Base-by-base conservation (phyloP, 805 yeast genomes). In the Huiozyma sinensis region DNA sequence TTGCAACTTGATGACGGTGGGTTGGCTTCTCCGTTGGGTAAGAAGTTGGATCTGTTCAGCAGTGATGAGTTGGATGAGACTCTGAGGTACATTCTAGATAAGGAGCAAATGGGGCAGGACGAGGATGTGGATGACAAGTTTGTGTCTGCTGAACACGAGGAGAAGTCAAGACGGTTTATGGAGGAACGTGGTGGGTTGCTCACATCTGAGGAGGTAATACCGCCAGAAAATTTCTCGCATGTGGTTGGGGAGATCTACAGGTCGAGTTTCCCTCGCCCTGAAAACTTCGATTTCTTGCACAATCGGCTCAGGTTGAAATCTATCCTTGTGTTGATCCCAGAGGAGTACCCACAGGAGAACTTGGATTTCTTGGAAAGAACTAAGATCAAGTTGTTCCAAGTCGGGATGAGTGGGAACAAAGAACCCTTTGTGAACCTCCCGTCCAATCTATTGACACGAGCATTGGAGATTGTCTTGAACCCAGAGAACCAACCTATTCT, bases 391-490 rank as follows among this genome's bases (percentile, higher is more conserved):
- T 69, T 89, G 34, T 85, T 79, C 57, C 97, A 88, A 62, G 79
- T 90, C 34, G 96, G 97, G 1, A 76, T 92, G 78, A 80, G 92
- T 38, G 98, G 97, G 6, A 92, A 92, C 61, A 92, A 92, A 58
- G 95, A 88, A 56, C 95, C 95, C 8, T 87, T 88, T 66, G 95
- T 86, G 38, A 81, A 83, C 54, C 79, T 79, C 32, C 74, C 81
- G 6, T 72, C 73, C 3, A 81, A 79, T 33, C 68, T 83, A 34
- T 77, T 92, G 30, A 82, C 89, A 1, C 76, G 77, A 47, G 96
- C 97, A 0, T 68, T 90, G 50, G 79, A 81, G 57, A 82, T 88
- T 32, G 85, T 87, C 10, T 61, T 87, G 11, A 72, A 92, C 55
- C 96, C 97, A 0, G 79, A 61, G 24, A 90, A 92, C 63, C 97